Percentiles rank a stretch among this genome's conserved stretches.
Evolutionary conservation across 768 basidiomycete species (phyloP).

Genomic region (Sarcodon sp.): DNA sequence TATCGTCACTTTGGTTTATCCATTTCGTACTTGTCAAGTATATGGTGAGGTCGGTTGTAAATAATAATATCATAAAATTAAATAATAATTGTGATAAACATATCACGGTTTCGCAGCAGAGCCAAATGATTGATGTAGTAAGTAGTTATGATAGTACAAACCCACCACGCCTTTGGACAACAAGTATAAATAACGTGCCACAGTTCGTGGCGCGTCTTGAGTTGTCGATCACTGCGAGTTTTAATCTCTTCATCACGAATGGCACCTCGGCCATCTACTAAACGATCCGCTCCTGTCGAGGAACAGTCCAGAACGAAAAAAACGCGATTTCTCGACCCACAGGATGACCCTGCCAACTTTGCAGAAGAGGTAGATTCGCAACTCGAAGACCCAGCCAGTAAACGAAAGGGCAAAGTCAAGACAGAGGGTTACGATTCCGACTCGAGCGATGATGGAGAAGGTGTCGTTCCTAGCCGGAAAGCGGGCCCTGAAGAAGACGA

Average conservation of each 20-base stretch:
- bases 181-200: background rate
- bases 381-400: slow-evolving; percentile 47
- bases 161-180: slow-evolving; percentile 2
- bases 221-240: slow-evolving; percentile 2
- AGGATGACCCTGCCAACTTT: slow-evolving; percentile 64
- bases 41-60: no score
- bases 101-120: no score
- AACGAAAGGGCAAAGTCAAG: slow-evolving; percentile 63
- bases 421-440: slow-evolving; percentile 89
- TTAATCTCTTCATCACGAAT: background rate
- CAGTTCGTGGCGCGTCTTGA: background rate
- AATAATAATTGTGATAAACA: no score
- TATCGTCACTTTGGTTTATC: no score
- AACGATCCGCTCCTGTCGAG: slow-evolving; percentile 4
- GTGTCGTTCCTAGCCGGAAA: slow-evolving; percentile 77
- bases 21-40: no score
- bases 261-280: slow-evolving; percentile 11
- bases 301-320: slow-evolving; percentile 37
- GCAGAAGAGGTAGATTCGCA: slow-evolving; percentile 67
- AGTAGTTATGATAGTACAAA: no score
- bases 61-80: no score
- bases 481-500: slow-evolving; percentile 38
- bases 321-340: slow-evolving; percentile 67
- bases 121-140: no score
- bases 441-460: slow-evolving; percentile 89